phyloP scores from a whole-genome alignment of 768 basidiomycete genomes.

The Chalciporus sphaerocephalus region DNA sequence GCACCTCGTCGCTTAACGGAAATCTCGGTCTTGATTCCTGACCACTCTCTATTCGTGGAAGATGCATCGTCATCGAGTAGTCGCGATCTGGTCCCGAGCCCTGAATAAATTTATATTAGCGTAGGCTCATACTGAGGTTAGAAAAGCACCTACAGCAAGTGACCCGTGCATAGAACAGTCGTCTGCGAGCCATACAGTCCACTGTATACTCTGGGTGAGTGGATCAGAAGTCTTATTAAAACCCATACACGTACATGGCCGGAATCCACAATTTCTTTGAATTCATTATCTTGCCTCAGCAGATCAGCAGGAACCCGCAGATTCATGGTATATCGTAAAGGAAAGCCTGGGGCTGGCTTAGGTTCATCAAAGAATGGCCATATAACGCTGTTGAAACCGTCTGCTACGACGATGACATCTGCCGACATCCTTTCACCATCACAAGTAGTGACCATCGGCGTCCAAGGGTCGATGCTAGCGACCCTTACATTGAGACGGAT shows the following conservation, averaged over 20 bases:
- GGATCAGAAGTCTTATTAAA: background rate
- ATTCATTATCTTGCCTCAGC: constrained; percentile 16
- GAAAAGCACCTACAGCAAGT: constrained; percentile 14
- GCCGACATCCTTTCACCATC: constrained; percentile 41
- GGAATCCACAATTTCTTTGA: constrained; percentile 8
- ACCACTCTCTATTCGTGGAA: background rate
- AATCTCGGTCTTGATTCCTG: constrained; percentile 2
- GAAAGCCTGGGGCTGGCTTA: background rate
- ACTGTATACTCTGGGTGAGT: constrained; percentile 8
- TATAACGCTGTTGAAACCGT: constrained; percentile 49
- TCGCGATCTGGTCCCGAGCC: constrained; percentile 11
- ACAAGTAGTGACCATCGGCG: constrained; percentile 29
- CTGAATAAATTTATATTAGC: background rate
- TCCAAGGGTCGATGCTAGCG: constrained; percentile 31
- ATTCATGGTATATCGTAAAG: constrained; percentile 12
- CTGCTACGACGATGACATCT: constrained; percentile 58
- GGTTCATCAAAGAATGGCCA: constrained; percentile 20
- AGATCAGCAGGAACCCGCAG: constrained; percentile 16
- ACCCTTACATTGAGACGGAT: constrained; percentile 42
- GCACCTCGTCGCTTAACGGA: constrained; percentile 11
- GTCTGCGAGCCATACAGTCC: constrained; percentile 21
- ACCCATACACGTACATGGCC: constrained; percentile 7
- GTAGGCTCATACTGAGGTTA: too few relatives aligned
- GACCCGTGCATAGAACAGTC: constrained; percentile 16
- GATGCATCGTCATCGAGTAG: constrained; percentile 14